Evolutionary conservation across 2,329 filamentous ascomycete genomes (phyloP).

Genomic region (Fusarium tjaetaba): DNA sequence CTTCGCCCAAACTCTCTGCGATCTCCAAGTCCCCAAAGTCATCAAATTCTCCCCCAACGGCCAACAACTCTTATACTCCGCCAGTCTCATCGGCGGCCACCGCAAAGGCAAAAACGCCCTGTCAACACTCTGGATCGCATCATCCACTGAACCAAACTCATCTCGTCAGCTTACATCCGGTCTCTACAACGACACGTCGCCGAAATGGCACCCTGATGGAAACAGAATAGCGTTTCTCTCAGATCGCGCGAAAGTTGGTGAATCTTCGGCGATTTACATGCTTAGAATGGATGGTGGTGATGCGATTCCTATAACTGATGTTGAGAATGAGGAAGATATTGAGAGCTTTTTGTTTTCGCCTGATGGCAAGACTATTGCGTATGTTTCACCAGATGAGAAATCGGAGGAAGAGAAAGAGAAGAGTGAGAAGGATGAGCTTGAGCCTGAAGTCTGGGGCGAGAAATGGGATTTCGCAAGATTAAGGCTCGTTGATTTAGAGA

Average conservation of each 20-base stretch:
- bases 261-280: slow-evolving; percentile 40
- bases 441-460: slow-evolving; percentile 50
- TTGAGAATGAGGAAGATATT: slow-evolving; percentile 24
- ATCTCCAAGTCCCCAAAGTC: slow-evolving; percentile 14
- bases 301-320: slow-evolving; percentile 16
- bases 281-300: slow-evolving; percentile 36
- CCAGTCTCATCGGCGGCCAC: neutral
- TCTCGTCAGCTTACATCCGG: slow-evolving; percentile 14
- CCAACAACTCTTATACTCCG: slow-evolving; percentile 8
- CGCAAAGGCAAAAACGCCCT: slow-evolving; percentile 16
- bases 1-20: slow-evolving; percentile 22
- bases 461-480: slow-evolving; percentile 48
- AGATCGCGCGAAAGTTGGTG: slow-evolving; percentile 40
- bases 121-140: slow-evolving; percentile 34
- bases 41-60: slow-evolving; percentile 19
- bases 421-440: slow-evolving; percentile 46
- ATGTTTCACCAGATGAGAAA: slow-evolving; percentile 31
- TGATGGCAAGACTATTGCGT: slow-evolving; percentile 15
- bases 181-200: neutral
- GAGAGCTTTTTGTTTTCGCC: slow-evolving; percentile 21
- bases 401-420: slow-evolving; percentile 6
- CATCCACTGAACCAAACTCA: slow-evolving; percentile 4
- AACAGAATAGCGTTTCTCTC: slow-evolving; percentile 16
- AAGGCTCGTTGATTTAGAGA: slow-evolving; percentile 45
- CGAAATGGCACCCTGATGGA: slow-evolving; percentile 19